A percentile compares a stretch with the other conserved stretches of the same genome.
phyloP scores from a whole-genome alignment of 2,329 filamentous ascomycete species.

The Epichloe amarillans region DNA sequence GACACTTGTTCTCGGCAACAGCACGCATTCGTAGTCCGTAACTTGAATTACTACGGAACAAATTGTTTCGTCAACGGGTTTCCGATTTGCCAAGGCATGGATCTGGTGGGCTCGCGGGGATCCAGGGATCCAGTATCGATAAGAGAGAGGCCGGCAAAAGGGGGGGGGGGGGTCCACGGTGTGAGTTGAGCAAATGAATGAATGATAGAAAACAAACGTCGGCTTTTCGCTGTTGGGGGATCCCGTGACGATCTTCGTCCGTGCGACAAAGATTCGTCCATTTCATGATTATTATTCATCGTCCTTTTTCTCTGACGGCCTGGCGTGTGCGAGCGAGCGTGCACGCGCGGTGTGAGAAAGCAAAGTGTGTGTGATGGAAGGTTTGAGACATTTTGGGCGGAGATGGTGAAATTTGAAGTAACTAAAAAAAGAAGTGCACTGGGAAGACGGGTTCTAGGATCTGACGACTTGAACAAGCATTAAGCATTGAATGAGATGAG shows the following conservation, averaged over 20 bases:
- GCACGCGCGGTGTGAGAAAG: not conserved
- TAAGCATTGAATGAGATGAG: constrained; percentile 2
- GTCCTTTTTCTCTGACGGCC: not conserved
- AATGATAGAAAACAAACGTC: not conserved
- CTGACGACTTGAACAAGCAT: no score
- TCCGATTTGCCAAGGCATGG: not conserved
- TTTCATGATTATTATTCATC: not conserved
- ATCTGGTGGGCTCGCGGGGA: not conserved
- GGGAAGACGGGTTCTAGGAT: not conserved
- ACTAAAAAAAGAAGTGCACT: constrained; percentile 4
- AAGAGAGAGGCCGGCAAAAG: not conserved
- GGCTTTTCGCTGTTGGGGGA: not conserved
- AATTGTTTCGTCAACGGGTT: not conserved
- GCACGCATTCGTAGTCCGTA: not conserved
- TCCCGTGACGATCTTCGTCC: not conserved
- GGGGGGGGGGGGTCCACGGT: not conserved
- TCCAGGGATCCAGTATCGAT: not conserved
- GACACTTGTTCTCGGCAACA: not conserved
- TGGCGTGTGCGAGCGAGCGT: not conserved
- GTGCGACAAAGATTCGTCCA: not conserved
- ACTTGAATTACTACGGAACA: not conserved
- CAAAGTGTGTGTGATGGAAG: not conserved
- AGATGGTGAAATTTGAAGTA: constrained; percentile 4
- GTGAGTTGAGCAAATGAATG: not conserved
- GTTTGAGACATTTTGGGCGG: constrained; percentile 2